phyloP scores from a whole-genome alignment of 2,329 filamentous ascomycete genomes.

The Macrophomina phaseolina region DNA sequence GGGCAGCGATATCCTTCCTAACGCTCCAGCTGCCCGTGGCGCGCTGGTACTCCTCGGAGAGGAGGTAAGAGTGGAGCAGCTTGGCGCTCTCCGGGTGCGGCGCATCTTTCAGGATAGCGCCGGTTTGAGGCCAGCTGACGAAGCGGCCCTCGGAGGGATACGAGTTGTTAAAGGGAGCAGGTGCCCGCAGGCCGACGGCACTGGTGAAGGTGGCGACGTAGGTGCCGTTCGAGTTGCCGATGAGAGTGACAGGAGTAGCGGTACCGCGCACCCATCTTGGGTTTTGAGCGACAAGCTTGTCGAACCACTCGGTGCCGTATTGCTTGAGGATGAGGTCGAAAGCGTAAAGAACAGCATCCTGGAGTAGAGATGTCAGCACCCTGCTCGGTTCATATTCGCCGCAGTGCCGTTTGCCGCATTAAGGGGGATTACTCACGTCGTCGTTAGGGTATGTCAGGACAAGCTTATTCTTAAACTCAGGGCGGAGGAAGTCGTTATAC shows the following conservation, averaged over 20 bases:
- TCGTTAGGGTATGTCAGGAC: slow-evolving; percentile 64
- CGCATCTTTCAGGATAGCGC: slow-evolving; percentile 56
- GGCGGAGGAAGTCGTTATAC: slow-evolving; percentile 54
- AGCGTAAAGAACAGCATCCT: slow-evolving; percentile 59
- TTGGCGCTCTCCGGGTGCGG: slow-evolving; percentile 59
- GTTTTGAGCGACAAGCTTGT: slow-evolving; percentile 55
- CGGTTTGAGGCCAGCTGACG: slow-evolving; percentile 57
- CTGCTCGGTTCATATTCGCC: no score
- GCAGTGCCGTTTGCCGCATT: no score
- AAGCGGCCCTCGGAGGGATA: slow-evolving; percentile 48
- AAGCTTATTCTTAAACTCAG: slow-evolving; percentile 60
- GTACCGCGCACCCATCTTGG: slow-evolving; percentile 61
- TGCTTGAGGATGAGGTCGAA: slow-evolving; percentile 45
- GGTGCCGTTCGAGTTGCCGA: slow-evolving; percentile 36
- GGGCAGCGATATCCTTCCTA: slow-evolving; percentile 42
- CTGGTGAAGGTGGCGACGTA: slow-evolving; percentile 34
- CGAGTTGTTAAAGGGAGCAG: slow-evolving; percentile 29
- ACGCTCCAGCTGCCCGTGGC: slow-evolving; percentile 43
- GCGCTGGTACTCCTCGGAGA: slow-evolving; percentile 51
- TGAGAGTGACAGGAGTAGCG: slow-evolving; percentile 48
- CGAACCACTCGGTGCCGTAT: slow-evolving; percentile 55
- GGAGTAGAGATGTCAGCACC: not conserved
- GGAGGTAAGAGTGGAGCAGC: slow-evolving; percentile 55
- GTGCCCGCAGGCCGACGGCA: slow-evolving; percentile 6
- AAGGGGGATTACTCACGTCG: slow-evolving; percentile 44